Conservation (phyloP, 306 rosid genomes). For the Lagenaria siceraria region DNA sequence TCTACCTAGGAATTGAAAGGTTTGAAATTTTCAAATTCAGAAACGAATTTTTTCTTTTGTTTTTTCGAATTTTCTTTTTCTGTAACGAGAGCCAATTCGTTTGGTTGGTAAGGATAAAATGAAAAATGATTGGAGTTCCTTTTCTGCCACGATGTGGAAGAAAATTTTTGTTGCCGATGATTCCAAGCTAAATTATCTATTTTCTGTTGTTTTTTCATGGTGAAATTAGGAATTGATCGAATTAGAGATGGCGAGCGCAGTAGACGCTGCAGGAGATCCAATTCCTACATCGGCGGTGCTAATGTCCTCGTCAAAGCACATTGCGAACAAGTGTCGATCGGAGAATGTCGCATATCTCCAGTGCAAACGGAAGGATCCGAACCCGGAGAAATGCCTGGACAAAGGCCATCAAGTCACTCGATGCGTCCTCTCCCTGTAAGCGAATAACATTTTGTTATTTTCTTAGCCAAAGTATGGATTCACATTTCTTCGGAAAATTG, state of each 20-base stretch:
- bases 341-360: conserved; percentile 80
- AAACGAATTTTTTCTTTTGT: background rate
- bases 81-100: background rate
- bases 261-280: conserved; percentile 75
- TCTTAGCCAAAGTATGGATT: background rate
- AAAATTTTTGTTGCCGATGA: background rate
- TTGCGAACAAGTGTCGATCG: conserved; percentile 47
- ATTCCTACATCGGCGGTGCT: conserved; percentile 85
- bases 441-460: background rate
- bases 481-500: background rate
- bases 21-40: background rate
- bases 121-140: background rate
- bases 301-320: conserved; percentile 86
- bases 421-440: conserved; percentile 82
- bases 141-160: background rate
- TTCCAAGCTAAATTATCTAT: background rate
- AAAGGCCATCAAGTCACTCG: conserved; percentile 86
- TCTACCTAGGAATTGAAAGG: background rate
- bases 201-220: background rate
- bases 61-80: background rate
- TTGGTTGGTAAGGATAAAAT: background rate
- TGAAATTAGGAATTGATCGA: conserved; percentile 8
- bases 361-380: conserved; percentile 80
- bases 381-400: conserved; percentile 88
- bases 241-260: conserved; percentile 57